Conservation (phyloP, 352 stramenopile species). For the Phytophthora quininea region DNA sequence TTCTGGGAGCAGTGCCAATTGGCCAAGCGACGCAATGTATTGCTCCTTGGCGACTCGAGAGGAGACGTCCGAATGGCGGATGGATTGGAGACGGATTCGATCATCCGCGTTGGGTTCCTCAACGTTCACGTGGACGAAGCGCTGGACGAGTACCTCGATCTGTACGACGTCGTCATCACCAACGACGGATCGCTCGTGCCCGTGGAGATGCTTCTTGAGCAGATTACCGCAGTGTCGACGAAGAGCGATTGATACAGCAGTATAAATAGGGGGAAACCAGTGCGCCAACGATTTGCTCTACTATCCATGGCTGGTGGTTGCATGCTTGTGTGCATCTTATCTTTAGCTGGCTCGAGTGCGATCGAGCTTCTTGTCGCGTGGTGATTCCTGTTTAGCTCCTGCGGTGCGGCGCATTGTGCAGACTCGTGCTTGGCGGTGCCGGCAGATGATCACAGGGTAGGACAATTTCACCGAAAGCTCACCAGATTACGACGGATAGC, state of each 20-base stretch:
- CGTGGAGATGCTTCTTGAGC: slow-evolving; percentile 50
- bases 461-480: slow-evolving; percentile 2
- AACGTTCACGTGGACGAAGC: slow-evolving; percentile 72
- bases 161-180: slow-evolving; percentile 67
- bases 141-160: slow-evolving; percentile 58
- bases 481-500: background rate
- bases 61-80: slow-evolving; percentile 66
- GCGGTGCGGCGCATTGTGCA: background rate
- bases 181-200: slow-evolving; percentile 51
- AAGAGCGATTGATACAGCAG: slow-evolving; percentile 5
- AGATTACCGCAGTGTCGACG: slow-evolving; percentile 20
- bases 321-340: background rate
- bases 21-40: slow-evolving; percentile 66
- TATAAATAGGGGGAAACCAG: slow-evolving; percentile 31
- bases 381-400: background rate
- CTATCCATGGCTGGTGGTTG: background rate
- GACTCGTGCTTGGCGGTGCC: background rate
- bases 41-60: slow-evolving; percentile 70
- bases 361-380: background rate
- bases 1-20: slow-evolving; percentile 59
- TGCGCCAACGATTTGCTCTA: background rate
- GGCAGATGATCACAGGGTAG: slow-evolving; percentile 4
- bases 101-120: slow-evolving; percentile 74
- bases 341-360: background rate
- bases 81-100: slow-evolving; percentile 44